Percentiles rank a stretch among this genome's conserved stretches.
phyloP scores from a whole-genome alignment of 1,284 basidiomycete genomes.

The Fomitopsis palustris region DNA sequence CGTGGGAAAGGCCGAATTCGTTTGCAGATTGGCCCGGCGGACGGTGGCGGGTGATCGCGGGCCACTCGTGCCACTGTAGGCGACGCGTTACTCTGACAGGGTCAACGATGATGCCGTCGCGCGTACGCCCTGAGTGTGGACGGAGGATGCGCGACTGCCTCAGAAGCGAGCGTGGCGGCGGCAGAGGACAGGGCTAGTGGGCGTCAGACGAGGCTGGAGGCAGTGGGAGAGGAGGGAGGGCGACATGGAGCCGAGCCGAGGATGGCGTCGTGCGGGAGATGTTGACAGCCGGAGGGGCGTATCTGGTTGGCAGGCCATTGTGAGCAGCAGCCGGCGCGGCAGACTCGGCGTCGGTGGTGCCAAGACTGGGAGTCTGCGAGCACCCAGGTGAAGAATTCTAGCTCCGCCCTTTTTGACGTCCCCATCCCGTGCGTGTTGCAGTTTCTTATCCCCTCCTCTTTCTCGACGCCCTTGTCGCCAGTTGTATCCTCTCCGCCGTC shows the following conservation, averaged over 20 bases:
- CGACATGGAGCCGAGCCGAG: not conserved
- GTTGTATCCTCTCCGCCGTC: slow-evolving; percentile 1
- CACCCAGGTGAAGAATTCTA: not conserved
- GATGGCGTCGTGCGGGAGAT: not conserved
- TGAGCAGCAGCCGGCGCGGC: not conserved
- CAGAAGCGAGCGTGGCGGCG: not conserved
- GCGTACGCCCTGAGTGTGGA: no score
- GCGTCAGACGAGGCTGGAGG: no score
- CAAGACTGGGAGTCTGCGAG: slow-evolving; percentile 2
- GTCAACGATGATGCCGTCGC: no score
- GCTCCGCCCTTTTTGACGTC: slow-evolving; percentile 5
- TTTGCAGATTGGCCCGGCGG: not conserved
- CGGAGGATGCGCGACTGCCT: no score
- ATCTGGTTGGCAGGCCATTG: not conserved
- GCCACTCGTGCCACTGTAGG: no score
- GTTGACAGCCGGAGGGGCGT: not conserved
- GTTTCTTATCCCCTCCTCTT: not conserved
- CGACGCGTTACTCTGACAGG: no score
- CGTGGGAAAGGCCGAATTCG: not conserved
- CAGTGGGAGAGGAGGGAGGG: not conserved
- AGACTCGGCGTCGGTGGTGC: not conserved
- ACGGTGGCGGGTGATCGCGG: not conserved
- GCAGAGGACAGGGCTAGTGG: no score
- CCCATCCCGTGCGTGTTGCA: not conserved
- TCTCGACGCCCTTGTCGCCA: slow-evolving; percentile 1